Conservation (phyloP, 805 yeast genomes). For the Wickerhamiella sergipiensis region DNA sequence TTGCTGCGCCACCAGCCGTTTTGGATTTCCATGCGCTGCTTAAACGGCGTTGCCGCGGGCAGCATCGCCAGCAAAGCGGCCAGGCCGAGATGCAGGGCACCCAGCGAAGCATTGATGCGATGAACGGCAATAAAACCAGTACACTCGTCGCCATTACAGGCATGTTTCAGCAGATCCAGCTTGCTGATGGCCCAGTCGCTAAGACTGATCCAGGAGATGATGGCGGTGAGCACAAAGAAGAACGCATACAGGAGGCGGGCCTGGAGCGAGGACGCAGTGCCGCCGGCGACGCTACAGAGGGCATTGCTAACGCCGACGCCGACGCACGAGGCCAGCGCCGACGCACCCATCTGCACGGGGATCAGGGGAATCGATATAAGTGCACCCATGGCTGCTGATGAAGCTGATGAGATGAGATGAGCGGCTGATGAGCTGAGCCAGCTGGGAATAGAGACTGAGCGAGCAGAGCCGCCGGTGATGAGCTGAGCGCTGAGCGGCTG, state of each 20-base stretch:
- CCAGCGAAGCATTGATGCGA: constrained; percentile 77
- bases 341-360: constrained; percentile 52
- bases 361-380: constrained; percentile 31
- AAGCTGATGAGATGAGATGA: no score
- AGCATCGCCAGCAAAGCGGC: constrained; percentile 61
- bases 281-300: constrained; percentile 36
- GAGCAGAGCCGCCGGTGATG: no score
- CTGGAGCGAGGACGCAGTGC: constrained; percentile 60
- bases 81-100: constrained; percentile 57
- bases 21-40: constrained; percentile 71
- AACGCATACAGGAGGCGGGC: constrained; percentile 82
- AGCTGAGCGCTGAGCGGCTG: no score
- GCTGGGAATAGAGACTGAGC: no score
- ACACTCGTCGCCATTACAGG: constrained; percentile 69
- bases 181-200: constrained; percentile 64
- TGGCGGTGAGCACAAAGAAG: constrained; percentile 60
- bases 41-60: constrained; percentile 30
- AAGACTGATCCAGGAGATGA: constrained; percentile 84
- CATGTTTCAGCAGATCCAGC: constrained; percentile 55
- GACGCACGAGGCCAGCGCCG: constrained; percentile 52
- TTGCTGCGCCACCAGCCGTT: constrained; percentile 88
- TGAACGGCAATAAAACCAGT: constrained; percentile 96
- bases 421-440: no score
- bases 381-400: constrained; percentile 26
- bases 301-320: constrained; percentile 75